Conservation (phyloP, 768 basidiomycete species). For the Boletus rufocinnamomeus region DNA sequence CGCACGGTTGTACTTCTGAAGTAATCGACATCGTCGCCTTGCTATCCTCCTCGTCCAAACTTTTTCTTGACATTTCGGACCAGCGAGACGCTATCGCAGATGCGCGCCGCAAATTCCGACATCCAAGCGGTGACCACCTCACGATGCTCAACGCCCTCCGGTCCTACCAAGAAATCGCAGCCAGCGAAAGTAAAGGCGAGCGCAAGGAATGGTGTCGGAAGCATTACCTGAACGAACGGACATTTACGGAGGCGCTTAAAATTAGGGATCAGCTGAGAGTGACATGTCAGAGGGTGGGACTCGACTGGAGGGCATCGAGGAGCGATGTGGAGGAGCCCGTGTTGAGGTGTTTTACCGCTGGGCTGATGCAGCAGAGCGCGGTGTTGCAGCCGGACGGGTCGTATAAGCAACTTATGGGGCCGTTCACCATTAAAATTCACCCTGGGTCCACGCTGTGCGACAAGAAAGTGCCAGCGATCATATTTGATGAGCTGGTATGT, state of each 20-base stretch:
- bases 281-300: conserved; percentile 57
- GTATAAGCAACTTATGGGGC: conserved; percentile 82
- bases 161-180: conserved; percentile 73
- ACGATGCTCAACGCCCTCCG: conserved; percentile 85
- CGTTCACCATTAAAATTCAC: conserved; percentile 84
- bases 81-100: conserved; percentile 72
- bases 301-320: conserved; percentile 60
- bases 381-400: conserved; percentile 81
- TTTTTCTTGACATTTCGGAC: conserved; percentile 78
- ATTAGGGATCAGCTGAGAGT: conserved; percentile 78
- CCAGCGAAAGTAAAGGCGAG: conserved; percentile 45
- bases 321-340: conserved; percentile 70
- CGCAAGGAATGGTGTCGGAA: conserved; percentile 80
- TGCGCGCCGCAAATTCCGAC: conserved; percentile 75
- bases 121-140: conserved; percentile 88
- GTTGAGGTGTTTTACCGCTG: conserved; percentile 69
- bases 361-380: conserved; percentile 82
- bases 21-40: conserved; percentile 85
- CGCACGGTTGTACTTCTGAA: conserved; percentile 71
- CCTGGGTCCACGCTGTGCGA: conserved; percentile 82
- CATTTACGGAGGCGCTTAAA: conserved; percentile 73
- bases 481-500: conserved; percentile 92
- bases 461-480: conserved; percentile 81
- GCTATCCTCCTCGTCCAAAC: conserved; percentile 75
- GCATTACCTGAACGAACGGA: conserved; percentile 81